Conservation (phyloP, 1,284 basidiomycete genomes). For the Apiotrichum laibachii region DNA sequence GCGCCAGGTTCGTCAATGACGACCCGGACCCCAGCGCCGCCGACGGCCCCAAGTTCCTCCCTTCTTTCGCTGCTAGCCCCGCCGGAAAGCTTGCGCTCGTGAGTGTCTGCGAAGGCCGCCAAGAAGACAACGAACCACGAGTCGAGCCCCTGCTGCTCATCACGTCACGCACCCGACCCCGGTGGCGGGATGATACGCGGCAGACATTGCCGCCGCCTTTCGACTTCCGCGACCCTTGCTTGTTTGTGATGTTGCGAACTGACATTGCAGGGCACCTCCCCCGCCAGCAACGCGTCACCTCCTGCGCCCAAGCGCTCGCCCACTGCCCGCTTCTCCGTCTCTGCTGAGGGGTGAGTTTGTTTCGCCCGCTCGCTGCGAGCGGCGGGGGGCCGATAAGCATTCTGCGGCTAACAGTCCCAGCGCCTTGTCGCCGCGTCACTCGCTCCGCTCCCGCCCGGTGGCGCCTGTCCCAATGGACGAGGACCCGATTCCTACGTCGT, state of each 20-base stretch:
- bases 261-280: constrained; percentile 19
- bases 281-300: constrained; percentile 16
- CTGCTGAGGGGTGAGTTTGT: constrained; percentile 25
- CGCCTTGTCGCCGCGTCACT: constrained; percentile 18
- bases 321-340: constrained; percentile 26
- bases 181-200: too few relatives aligned
- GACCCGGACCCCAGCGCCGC: constrained; percentile 40
- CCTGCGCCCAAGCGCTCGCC: constrained; percentile 30
- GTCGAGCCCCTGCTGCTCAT: too few relatives aligned
- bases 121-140: too few relatives aligned
- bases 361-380: background rate
- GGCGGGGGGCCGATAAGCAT: background rate
- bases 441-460: constrained; percentile 6
- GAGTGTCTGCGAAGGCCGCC: background rate
- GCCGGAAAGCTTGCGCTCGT: constrained; percentile 41
- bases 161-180: too few relatives aligned
- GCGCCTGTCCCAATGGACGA: constrained; percentile 16
- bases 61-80: constrained; percentile 38
- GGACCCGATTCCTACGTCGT: constrained; percentile 26
- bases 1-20: constrained; percentile 23
- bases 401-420: constrained; percentile 3
- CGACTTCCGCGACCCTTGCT: too few relatives aligned
- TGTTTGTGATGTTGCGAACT: background rate
- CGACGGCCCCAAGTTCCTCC: constrained; percentile 42
- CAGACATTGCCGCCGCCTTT: too few relatives aligned